A percentile compares a stretch with the other conserved stretches of the same genome.
These are phyloP conservation scores for Clarireedia paspali DNA, from an alignment of 2,329 filamentous ascomycete species.

Conservation along the genomic window DNA sequence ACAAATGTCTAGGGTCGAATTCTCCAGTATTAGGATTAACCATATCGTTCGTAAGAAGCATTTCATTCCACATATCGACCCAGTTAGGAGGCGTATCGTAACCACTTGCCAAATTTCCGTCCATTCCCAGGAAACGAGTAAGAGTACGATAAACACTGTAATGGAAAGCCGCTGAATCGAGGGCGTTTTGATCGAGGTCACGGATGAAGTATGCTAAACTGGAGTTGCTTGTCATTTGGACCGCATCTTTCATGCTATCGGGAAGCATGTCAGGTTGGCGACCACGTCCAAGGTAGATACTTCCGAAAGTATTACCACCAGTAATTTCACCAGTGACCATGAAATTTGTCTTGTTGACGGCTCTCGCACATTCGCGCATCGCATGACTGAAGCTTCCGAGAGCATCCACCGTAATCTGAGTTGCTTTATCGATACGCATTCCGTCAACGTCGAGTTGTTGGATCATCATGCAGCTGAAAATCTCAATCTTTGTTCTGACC, in stretches of 20 bases:
- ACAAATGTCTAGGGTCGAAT: slow-evolving; percentile 58
- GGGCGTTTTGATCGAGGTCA: slow-evolving; percentile 41
- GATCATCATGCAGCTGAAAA: slow-evolving; percentile 57
- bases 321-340: slow-evolving; percentile 58
- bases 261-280: slow-evolving; percentile 47
- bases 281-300: slow-evolving; percentile 55
- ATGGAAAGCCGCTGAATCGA: slow-evolving; percentile 55
- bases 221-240: slow-evolving; percentile 38
- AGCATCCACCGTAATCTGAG: slow-evolving; percentile 55
- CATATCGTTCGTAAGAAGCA: slow-evolving; percentile 51
- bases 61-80: slow-evolving; percentile 43
- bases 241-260: slow-evolving; percentile 38
- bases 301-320: slow-evolving; percentile 51
- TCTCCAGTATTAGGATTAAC: slow-evolving; percentile 51
- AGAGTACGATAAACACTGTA: slow-evolving; percentile 58
- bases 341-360: slow-evolving; percentile 55
- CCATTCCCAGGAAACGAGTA: slow-evolving; percentile 50
- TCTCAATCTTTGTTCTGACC: slow-evolving; percentile 48
- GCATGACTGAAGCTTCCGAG: slow-evolving; percentile 49
- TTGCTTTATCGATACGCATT: slow-evolving; percentile 59
- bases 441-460: slow-evolving; percentile 57
- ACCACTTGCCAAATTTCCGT: slow-evolving; percentile 46
- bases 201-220: slow-evolving; percentile 43
- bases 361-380: slow-evolving; percentile 48
- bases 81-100: slow-evolving; percentile 48